Evolutionary conservation across 805 yeast genomes (phyloP).

Genomic region (Starmerella asiatica): DNA sequence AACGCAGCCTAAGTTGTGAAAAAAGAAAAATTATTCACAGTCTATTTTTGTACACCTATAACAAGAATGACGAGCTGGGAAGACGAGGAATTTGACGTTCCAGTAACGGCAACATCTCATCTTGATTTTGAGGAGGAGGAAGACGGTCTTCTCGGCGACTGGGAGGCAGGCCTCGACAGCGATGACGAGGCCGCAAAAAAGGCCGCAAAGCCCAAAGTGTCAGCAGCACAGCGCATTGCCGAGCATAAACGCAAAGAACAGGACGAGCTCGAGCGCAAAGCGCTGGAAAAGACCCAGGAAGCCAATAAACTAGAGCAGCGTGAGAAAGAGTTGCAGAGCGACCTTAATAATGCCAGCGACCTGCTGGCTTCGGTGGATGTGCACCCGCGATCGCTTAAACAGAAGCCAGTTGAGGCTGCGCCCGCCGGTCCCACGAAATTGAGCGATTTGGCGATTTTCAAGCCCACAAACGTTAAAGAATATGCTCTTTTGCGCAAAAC

Average conservation of each 20-base stretch:
- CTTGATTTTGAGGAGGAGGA: conserved; percentile 75
- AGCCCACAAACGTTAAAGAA: conserved; percentile 67
- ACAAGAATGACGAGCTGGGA: conserved; percentile 31
- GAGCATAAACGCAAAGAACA: conserved; percentile 32
- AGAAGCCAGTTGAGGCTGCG: conserved; percentile 23
- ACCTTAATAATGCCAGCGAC: conserved; percentile 85
- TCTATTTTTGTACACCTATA: neutral
- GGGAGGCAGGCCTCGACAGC: conserved; percentile 74
- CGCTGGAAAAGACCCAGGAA: conserved; percentile 35
- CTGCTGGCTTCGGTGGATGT: conserved; percentile 57
- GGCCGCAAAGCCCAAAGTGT: conserved; percentile 35
- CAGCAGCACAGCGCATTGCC: conserved; percentile 30
- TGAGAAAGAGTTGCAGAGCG: conserved; percentile 71
- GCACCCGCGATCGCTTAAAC: conserved; percentile 28
- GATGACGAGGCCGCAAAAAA: conserved; percentile 32
- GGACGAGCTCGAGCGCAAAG: conserved; percentile 37
- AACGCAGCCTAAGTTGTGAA: too few relatives aligned
- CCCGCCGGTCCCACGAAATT: conserved; percentile 28
- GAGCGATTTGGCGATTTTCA: conserved; percentile 48
- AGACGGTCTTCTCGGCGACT: conserved; percentile 75
- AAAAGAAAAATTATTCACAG: neutral
- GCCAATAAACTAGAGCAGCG: conserved; percentile 63
- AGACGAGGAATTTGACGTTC: conserved; percentile 79
- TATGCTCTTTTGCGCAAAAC: conserved; percentile 66
- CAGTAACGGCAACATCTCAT: conserved; percentile 44